Conservation (phyloP, 257 asterid genomes). For the Euphrasia confusa region DNA sequence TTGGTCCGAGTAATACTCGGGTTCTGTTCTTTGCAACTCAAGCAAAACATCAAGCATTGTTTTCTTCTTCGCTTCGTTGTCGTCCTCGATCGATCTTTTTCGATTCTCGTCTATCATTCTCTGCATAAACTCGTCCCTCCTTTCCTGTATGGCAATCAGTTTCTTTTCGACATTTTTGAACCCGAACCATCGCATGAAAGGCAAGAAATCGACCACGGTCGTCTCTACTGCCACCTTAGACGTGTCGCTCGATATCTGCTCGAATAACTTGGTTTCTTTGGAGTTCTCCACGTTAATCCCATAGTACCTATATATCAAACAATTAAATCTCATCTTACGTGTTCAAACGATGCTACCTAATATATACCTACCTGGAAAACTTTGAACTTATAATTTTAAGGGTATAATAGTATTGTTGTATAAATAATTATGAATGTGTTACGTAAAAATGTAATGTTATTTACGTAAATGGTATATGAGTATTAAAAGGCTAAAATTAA, state of each 20-base stretch:
- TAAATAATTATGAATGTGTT: no score
- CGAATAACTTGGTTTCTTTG: conserved; percentile 25
- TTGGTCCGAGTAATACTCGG: conserved; percentile 30
- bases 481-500: no score
- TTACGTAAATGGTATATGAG: no score
- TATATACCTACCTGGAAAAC: no score
- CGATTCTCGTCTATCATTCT: conserved; percentile 18
- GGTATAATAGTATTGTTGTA: no score
- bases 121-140: conserved; percentile 34
- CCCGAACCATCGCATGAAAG: conserved; percentile 35
- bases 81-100: background rate
- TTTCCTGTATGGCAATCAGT: conserved; percentile 27
- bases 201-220: conserved; percentile 32
- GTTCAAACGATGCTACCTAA: no score
- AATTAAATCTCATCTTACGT: no score
- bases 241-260: conserved; percentile 33
- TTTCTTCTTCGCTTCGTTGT: background rate
- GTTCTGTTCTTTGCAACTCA: conserved; percentile 28
- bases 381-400: no score
- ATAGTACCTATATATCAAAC: no score
- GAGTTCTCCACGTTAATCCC: background rate
- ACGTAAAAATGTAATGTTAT: no score
- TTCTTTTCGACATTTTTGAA: conserved; percentile 22
- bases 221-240: conserved; percentile 32
- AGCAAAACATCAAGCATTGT: background rate